Base-by-base conservation (phyloP, 768 basidiomycete genomes). In the Tulasnella sp. region DNA sequence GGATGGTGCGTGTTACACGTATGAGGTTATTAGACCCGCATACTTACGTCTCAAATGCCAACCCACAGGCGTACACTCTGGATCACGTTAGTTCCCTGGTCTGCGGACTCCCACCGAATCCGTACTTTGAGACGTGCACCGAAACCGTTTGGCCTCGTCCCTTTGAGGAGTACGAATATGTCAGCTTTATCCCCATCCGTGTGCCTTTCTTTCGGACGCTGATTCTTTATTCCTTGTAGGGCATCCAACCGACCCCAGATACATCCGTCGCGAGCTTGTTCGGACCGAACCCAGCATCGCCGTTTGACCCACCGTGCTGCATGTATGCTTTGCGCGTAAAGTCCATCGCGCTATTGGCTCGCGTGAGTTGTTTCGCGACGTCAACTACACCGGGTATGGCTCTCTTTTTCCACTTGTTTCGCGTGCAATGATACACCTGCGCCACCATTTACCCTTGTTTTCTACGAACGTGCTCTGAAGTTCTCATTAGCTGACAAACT, bases 81-180 rank as follows among this genome's bases (percentile, higher is more conserved):
- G 55, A 57, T 43, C 40, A 57, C 37, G 34, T 49, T 2, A 45
- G 29, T 17, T 31, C 17, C 32, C 32, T 57, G 43, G 41, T 57
- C 14, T 45, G 32, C 6, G 55, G 55, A 4, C 41, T 57, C 12
- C 55, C 55, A 25, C 34, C 42, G 3, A 57, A 40, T 40, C 39
- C 29, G 27, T 46, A 32, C 40, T 34, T 46, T 31, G 46, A 57
- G n/a, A 29, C 42, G 27, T 41, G 48, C 15, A 49, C 46, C 5
- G 55, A 57, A 49, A 61, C 60, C 23, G 60, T 61, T n/a, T 61
- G 60, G 60, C 60, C 60, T 11, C 17, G 60, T 11, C 37, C 39
- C 12, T 41, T 59, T n/a, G 60, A 61, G 1, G 60, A 61, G 25
- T 60, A 61, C 49, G 58, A 61, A 43, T 27, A 23, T 29, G 60